Evolutionary conservation across 768 basidiomycete genomes (phyloP).

Genomic region (Amanita jacksonii): DNA sequence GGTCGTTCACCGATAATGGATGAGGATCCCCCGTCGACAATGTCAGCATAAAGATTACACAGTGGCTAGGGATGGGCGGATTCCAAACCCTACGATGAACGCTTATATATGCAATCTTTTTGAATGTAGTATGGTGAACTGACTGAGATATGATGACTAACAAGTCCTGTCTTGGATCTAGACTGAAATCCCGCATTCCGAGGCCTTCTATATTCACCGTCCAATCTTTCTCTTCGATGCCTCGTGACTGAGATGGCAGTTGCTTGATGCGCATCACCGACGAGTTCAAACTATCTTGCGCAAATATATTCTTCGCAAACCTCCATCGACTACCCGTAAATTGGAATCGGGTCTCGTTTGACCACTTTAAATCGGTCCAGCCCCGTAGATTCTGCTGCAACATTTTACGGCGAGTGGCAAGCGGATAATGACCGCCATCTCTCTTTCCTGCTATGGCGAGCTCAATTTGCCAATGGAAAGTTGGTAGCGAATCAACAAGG

Average conservation of each 20-base stretch:
- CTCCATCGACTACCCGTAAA: constrained; percentile 40
- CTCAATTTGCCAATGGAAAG: constrained; percentile 12
- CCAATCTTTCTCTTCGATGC: too few species aligned
- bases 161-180: too few species aligned
- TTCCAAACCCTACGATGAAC: constrained; percentile 6
- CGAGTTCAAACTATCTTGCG: constrained; percentile 29
- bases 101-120: constrained; percentile 1
- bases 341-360: constrained; percentile 19
- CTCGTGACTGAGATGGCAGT: too few species aligned
- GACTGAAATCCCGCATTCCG: too few species aligned
- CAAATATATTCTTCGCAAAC: constrained; percentile 48
- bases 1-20: too few species aligned
- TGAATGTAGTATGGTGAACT: constrained; percentile 11
- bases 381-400: constrained; percentile 10
- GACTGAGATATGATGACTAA: too few species aligned
- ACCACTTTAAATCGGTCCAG: constrained; percentile 25
- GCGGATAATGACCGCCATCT: constrained; percentile 20
- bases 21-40: constrained; percentile 37
- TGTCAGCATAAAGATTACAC: constrained; percentile 35
- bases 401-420: constrained; percentile 16
- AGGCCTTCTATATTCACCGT: too few species aligned
- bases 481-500: constrained; percentile 1
- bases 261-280: too few species aligned
- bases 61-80: constrained; percentile 13
- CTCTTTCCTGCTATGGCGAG: constrained; percentile 7